A percentile compares a stretch with the other conserved stretches of the same genome.
Conservation (phyloP, 176 grass and related monocot genomes). For the Triticum dicoccoides region DNA sequence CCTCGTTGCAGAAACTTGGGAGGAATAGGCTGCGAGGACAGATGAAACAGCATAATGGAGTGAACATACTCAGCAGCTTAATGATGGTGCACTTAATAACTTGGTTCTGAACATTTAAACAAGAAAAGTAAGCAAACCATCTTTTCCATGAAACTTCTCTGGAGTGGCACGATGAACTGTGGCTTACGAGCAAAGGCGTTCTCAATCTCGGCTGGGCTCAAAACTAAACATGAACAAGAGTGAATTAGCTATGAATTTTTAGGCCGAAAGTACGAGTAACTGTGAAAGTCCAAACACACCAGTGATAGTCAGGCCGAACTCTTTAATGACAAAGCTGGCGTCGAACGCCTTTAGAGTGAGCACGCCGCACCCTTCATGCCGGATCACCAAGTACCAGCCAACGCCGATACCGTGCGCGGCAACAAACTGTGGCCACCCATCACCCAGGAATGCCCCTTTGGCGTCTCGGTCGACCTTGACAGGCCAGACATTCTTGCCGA, state of each 20-base stretch:
- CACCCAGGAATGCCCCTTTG: slow-evolving; percentile 26
- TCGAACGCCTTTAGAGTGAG: slow-evolving; percentile 38
- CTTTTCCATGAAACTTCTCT: not conserved
- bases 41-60: not conserved
- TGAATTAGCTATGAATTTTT: not conserved
- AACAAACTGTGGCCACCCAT: slow-evolving; percentile 36
- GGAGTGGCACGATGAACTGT: slow-evolving; percentile 28
- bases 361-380: slow-evolving; percentile 8
- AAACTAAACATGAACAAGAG: too few relatives aligned
- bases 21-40: slow-evolving; percentile 24
- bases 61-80: not conserved
- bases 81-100: not conserved
- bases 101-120: not conserved
- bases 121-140: slow-evolving; percentile 16
- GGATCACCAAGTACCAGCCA: slow-evolving; percentile 33
- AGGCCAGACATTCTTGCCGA: slow-evolving; percentile 29
- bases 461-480: slow-evolving; percentile 29
- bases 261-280: too few relatives aligned
- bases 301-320: not conserved
- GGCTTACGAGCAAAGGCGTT: slow-evolving; percentile 11
- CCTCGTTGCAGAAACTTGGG: slow-evolving; percentile 10
- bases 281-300: too few relatives aligned
- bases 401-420: slow-evolving; percentile 13
- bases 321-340: slow-evolving; percentile 14
- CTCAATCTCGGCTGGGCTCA: not conserved